Conservation (phyloP, 306 rosid species). For the Rosa rugosa region DNA sequence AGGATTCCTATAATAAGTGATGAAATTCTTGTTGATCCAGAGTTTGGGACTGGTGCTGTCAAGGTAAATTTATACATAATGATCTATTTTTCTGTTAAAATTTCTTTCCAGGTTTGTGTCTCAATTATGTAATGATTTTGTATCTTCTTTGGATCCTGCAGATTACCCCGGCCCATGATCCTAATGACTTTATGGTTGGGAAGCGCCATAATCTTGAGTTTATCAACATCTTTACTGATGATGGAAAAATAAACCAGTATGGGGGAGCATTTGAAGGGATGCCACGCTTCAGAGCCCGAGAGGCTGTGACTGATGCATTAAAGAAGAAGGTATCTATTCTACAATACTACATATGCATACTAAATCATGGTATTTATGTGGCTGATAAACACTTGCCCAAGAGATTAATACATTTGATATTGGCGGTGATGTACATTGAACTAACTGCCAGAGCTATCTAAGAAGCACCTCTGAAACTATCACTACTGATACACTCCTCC, state of each 20-base stretch:
- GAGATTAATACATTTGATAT: too few species aligned
- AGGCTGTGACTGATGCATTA: slow-evolving; percentile 46
- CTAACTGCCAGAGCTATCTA: too few species aligned
- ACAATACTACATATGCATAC: too few species aligned
- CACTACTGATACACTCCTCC: too few species aligned
- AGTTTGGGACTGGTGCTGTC: too few species aligned
- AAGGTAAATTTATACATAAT: too few species aligned
- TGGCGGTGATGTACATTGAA: too few species aligned
- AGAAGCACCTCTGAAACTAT: too few species aligned
- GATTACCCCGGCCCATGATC: neutral
- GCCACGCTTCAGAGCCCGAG: neutral
- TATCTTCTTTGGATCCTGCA: neutral
- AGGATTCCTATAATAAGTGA: too few species aligned
- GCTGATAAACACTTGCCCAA: too few species aligned
- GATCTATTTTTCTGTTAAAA: too few species aligned
- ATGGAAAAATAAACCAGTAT: neutral
- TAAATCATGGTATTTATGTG: neutral
- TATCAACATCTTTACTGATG: neutral
- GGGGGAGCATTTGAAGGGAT: neutral
- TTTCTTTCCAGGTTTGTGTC: neutral
- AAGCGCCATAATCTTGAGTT: neutral
- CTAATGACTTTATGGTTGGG: neutral
- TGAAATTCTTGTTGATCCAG: too few species aligned
- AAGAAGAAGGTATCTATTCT: slow-evolving; percentile 54
- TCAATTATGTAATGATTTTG: neutral